phyloP scores from a whole-genome alignment of 352 stramenopile species.

The Pythium phragmitis region DNA sequence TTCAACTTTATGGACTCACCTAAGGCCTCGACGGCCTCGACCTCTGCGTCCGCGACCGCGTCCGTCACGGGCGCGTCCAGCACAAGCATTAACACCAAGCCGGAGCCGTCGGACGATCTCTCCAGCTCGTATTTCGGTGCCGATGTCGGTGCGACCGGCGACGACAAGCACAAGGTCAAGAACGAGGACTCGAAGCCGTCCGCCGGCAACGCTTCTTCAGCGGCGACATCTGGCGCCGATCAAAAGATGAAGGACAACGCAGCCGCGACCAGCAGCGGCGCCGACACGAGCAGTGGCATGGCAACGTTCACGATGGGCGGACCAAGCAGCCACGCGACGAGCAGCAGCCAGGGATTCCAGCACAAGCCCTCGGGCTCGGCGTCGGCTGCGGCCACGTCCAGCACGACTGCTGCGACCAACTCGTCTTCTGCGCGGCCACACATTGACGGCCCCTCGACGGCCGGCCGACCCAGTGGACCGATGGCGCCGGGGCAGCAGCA shows the following conservation, averaged over 20 bases:
- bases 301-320: conserved; percentile 23
- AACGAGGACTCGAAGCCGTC: conserved; percentile 34
- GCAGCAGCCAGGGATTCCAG: conserved; percentile 23
- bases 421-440: conserved; percentile 68
- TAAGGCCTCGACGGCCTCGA: conserved; percentile 36
- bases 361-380: conserved; percentile 26
- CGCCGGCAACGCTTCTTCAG: conserved; percentile 7
- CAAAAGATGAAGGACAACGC: conserved; percentile 23
- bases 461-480: conserved; percentile 14
- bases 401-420: conserved; percentile 31
- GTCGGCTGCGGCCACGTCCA: conserved; percentile 12
- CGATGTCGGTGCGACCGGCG: conserved; percentile 36
- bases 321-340: conserved; percentile 3
- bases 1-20: conserved; percentile 83
- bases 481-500: conserved; percentile 17
- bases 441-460: conserved; percentile 45
- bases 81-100: conserved; percentile 23
- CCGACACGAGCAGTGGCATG: conserved; percentile 17
- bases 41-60: background rate
- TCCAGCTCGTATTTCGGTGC: conserved; percentile 64
- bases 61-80: conserved; percentile 6
- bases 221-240: background rate
- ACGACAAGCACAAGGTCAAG: conserved; percentile 39
- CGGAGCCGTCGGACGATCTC: conserved; percentile 37
- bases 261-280: conserved; percentile 7